phyloP scores from a whole-genome alignment of 1,139 yeast species.

The Pichia cactophila region DNA sequence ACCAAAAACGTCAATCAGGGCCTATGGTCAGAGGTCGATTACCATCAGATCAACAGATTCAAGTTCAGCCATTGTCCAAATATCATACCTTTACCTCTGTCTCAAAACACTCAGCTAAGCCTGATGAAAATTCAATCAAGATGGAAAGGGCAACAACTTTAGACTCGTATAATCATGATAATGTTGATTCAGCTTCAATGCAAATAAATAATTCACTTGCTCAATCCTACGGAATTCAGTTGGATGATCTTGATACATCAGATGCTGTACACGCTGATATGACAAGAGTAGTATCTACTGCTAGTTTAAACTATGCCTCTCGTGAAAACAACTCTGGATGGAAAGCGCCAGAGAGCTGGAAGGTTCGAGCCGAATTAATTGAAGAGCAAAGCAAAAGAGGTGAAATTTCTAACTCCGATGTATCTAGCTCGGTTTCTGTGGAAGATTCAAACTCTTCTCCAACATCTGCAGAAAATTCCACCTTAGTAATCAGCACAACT shows the following conservation, averaged over 20 bases:
- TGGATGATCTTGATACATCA: conserved; percentile 16
- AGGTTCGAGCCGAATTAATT: conserved; percentile 18
- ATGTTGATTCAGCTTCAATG: conserved; percentile 12
- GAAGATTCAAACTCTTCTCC: background rate
- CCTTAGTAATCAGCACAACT: background rate
- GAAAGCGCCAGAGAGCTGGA: conserved; percentile 30
- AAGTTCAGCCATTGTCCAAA: conserved; percentile 5
- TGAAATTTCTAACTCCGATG: background rate
- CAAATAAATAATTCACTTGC: conserved; percentile 12
- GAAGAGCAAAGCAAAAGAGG: conserved; percentile 1
- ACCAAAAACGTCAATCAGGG: background rate
- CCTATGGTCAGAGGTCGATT: conserved; percentile 4
- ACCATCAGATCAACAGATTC: conserved; percentile 1
- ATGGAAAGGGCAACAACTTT: background rate
- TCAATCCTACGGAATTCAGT: conserved; percentile 21
- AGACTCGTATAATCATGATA: conserved; percentile 1
- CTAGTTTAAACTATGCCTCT: conserved; percentile 10
- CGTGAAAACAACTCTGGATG: conserved; percentile 18
- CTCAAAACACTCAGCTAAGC: background rate
- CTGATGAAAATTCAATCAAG: background rate
- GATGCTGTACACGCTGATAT: conserved; percentile 14
- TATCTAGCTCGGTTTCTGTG: background rate
- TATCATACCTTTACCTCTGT: conserved; percentile 2
- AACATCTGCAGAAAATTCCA: background rate
- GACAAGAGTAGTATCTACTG: conserved; percentile 20